Evolutionary conservation across 148 eudicot species (phyloP).

Genomic region (Chenopodium album): DNA sequence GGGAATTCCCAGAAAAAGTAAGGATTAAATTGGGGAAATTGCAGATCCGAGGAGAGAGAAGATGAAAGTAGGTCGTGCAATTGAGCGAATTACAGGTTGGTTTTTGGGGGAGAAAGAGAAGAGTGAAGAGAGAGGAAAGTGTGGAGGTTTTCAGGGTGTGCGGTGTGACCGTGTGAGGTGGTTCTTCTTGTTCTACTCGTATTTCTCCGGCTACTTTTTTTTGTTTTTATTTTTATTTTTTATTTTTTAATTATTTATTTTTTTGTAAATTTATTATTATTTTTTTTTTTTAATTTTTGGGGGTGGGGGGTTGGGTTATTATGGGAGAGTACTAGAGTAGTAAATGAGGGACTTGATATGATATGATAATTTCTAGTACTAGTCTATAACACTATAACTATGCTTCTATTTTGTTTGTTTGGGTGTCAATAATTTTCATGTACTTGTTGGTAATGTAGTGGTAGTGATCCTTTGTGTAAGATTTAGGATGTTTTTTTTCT

Average conservation of each 20-base stretch:
- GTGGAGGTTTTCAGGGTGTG: not conserved
- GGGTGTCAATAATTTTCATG: not conserved
- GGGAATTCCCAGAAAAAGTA: too few relatives aligned
- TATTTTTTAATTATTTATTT: not conserved
- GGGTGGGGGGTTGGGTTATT: not conserved
- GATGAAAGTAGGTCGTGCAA: constrained; percentile 3
- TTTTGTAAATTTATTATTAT: not conserved
- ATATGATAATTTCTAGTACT: not conserved
- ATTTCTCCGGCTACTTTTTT: not conserved
- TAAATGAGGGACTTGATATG: not conserved
- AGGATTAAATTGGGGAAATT: constrained; percentile 3
- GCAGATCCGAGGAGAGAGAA: constrained; percentile 25
- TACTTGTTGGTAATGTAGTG: not conserved
- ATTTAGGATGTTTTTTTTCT: too few relatives aligned
- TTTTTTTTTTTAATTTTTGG: too few relatives aligned
- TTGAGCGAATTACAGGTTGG: not conserved
- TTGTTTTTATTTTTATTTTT: not conserved
- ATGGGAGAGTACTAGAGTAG: not conserved
- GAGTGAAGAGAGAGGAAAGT: not conserved
- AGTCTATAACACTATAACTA: not conserved
- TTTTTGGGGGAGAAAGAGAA: not conserved
- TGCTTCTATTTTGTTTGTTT: not conserved
- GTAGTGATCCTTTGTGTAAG: not conserved
- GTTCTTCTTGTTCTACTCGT: not conserved
- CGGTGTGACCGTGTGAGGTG: not conserved